These are phyloP conservation scores for Termitomyces sp. DNA, from an alignment of 768 basidiomycete genomes.

Conservation along the genomic window DNA sequence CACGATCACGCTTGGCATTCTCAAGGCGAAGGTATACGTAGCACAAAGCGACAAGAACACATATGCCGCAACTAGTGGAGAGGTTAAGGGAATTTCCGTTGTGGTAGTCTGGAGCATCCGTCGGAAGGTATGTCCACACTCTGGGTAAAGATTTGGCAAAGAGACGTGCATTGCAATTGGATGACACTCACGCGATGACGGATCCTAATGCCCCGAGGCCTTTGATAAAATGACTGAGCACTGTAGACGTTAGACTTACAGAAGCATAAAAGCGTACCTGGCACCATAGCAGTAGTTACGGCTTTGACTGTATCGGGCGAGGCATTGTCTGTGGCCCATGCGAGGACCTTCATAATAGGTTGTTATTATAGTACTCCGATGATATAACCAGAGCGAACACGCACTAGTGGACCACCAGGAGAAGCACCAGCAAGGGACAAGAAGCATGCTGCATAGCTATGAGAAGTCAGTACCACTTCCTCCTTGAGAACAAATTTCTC, in stretches of 20 bases:
- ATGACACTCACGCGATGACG: slow-evolving; percentile 38
- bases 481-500: not conserved
- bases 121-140: slow-evolving; percentile 48
- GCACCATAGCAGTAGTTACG: slow-evolving; percentile 42
- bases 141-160: slow-evolving; percentile 18
- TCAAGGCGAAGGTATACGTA: slow-evolving; percentile 39
- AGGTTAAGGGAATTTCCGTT: slow-evolving; percentile 48
- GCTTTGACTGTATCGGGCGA: slow-evolving; percentile 49
- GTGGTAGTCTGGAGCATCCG: slow-evolving; percentile 45
- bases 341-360: slow-evolving; percentile 27
- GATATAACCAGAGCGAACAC: not conserved
- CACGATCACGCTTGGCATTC: slow-evolving; percentile 41
- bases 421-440: slow-evolving; percentile 38
- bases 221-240: slow-evolving; percentile 10
- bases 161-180: not conserved
- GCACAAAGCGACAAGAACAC: slow-evolving; percentile 29
- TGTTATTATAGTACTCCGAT: not conserved
- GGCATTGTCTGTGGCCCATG: slow-evolving; percentile 50
- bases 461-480: slow-evolving; percentile 7
- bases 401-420: slow-evolving; percentile 33
- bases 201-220: slow-evolving; percentile 44
- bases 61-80: slow-evolving; percentile 32
- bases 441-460: slow-evolving; percentile 48
- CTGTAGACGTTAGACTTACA: not conserved
- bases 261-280: slow-evolving; percentile 25